Conservation (phyloP, 2,329 filamentous ascomycete genomes). For the Grosmannia penicillata region DNA sequence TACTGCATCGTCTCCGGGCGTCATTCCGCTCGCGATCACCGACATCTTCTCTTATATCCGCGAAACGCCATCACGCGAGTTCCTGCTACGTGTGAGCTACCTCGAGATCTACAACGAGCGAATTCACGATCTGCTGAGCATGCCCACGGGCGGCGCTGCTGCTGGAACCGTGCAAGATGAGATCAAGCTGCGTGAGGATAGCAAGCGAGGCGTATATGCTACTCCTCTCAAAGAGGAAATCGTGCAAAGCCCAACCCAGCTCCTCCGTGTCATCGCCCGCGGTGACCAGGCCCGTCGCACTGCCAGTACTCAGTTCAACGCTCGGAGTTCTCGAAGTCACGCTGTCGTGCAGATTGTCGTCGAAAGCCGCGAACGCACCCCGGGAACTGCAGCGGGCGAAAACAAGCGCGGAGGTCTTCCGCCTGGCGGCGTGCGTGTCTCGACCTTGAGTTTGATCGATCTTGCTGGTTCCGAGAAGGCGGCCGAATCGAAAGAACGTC, state of each 20-base stretch:
- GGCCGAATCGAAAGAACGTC: conserved; percentile 84
- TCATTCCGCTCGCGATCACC: conserved; percentile 92
- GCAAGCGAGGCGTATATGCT: conserved; percentile 91
- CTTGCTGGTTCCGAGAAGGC: conserved; percentile 92
- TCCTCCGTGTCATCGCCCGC: conserved; percentile 84
- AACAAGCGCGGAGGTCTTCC: conserved; percentile 54
- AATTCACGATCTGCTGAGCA: conserved; percentile 83
- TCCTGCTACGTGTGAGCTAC: conserved; percentile 89
- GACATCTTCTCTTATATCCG: conserved; percentile 99
- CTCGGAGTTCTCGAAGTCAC: conserved; percentile 91
- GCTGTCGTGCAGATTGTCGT: conserved; percentile 98
- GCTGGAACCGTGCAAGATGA: conserved; percentile 60
- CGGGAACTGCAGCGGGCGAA: conserved; percentile 35
- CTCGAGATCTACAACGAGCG: conserved; percentile 98
- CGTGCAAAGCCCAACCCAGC: conserved; percentile 90
- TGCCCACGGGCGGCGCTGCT: conserved; percentile 43
- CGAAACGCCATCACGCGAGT: conserved; percentile 88
- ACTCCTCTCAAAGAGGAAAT: conserved; percentile 96
- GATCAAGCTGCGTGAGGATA: conserved; percentile 93
- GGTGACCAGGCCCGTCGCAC: conserved; percentile 84
- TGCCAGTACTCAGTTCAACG: conserved; percentile 92
- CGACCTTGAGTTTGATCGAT: conserved; percentile 89
- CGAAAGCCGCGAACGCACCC: conserved; percentile 78
- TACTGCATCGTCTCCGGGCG: conserved; percentile 85
- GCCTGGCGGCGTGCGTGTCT: conserved; percentile 87